Evolutionary conservation across 495 filamentous ascomycete species (phyloP), one percentile per base, ranked within the genome.

Genomic region (Xylaria intraflava): DNA sequence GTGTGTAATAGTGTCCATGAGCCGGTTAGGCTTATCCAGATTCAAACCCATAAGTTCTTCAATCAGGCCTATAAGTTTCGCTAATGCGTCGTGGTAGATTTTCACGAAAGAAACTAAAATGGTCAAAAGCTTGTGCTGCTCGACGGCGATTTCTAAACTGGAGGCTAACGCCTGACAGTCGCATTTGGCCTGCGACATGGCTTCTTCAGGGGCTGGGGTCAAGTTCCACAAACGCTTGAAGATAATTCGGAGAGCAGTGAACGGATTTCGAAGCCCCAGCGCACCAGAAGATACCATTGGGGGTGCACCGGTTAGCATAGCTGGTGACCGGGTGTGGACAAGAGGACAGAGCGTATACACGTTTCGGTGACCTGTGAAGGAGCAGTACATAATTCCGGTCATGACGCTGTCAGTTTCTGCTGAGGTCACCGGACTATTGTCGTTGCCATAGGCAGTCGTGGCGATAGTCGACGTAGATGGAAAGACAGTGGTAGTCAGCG

Each of bases 341-440:
- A 12, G 17, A 6, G 44, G 36, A 44, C 52, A 55, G 0, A 46
- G 38, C 0, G 52, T 55, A 20, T 55, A 55, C 16, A 55, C 30
- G n/a, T 48, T 55, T 2, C 11, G 27, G 7, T 44, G 51, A 3
- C 52, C 52, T 0, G 52, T 48, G 39, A 55, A 55, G 36, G 52
- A 44, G 17, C 52, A 55, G 45, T 55, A 55, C 52, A 49, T 55
- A 36, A 46, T 42, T 22, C 52, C 52, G 2, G 52, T 55, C 52
- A 43, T 55, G 44, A 35, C 8, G 6, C 8, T 1, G 7, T 2
- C 10, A 12, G 43, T 16, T 6, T 38, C 35, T 4, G 30, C 26
- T 2, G 39, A 9, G 3, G 17, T 17, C 10, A 24, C 3, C 5
- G 38, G 31, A 33, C 14, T 17, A 2, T 10, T 31, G 17, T n/a